Evolutionary conservation across 305 asterid genomes (phyloP).

Genomic region (Fraxinus baroniana): DNA sequence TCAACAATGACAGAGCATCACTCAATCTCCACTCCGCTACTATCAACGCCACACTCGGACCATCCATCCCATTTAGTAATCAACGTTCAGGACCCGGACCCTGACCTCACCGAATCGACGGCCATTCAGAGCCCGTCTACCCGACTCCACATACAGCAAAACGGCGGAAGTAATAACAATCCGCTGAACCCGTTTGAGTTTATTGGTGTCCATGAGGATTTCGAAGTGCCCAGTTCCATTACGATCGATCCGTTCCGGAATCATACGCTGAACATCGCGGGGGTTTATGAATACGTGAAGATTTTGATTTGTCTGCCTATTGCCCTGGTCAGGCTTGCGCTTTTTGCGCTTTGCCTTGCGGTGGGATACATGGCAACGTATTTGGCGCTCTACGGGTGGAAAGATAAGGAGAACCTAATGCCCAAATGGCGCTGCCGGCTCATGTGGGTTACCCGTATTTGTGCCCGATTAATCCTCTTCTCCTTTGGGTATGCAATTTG

Average conservation of each 20-base stretch:
- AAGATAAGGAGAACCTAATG: constrained; percentile 79
- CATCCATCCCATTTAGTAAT: constrained; percentile 47
- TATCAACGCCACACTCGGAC: constrained; percentile 31
- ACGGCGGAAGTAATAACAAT: constrained; percentile 12
- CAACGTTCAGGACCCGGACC: constrained; percentile 42
- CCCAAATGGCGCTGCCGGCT: constrained; percentile 81
- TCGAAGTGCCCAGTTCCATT: constrained; percentile 60
- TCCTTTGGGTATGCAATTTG: constrained; percentile 66
- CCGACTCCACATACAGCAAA: constrained; percentile 23
- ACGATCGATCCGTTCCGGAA: constrained; percentile 86
- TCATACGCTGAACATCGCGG: constrained; percentile 60
- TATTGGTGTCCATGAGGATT: constrained; percentile 54
- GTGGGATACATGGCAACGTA: constrained; percentile 70
- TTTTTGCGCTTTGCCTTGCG: constrained; percentile 60
- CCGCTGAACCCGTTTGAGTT: constrained; percentile 49
- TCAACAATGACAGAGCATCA: constrained; percentile 46
- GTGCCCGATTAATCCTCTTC: constrained; percentile 77
- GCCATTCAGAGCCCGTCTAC: constrained; percentile 6
- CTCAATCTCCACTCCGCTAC: constrained; percentile 63
- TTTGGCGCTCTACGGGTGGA: constrained; percentile 79
- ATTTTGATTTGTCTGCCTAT: constrained; percentile 70
- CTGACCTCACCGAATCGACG: constrained; percentile 19
- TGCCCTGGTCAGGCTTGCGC: constrained; percentile 55
- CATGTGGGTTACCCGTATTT: constrained; percentile 83
- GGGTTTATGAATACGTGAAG: constrained; percentile 90